Percentiles rank a stretch among this genome's conserved stretches.
phyloP scores from a whole-genome alignment of 2,329 filamentous ascomycete species.

The Colletotrichum lentis region DNA sequence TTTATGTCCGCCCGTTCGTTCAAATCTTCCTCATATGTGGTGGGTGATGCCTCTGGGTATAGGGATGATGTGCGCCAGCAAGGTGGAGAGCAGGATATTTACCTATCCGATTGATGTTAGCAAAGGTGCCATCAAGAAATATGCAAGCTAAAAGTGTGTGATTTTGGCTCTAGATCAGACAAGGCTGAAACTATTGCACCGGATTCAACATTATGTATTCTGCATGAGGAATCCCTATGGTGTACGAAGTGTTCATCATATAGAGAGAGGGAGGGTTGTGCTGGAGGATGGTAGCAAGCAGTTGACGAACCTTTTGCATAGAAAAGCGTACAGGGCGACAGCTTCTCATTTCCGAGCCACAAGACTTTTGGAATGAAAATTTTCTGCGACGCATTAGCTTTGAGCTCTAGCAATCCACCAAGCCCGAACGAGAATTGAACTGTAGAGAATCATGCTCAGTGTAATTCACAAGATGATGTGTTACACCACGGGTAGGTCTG shows the following conservation, averaged over 20 bases:
- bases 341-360: conserved; percentile 57
- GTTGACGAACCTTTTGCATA: conserved; percentile 26
- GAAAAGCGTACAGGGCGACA: conserved; percentile 39
- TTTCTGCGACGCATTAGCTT: conserved; percentile 29
- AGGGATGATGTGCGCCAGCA: conserved; percentile 36
- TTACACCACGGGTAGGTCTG: conserved; percentile 67
- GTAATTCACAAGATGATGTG: conserved; percentile 60
- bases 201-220: conserved; percentile 71
- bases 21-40: conserved; percentile 67
- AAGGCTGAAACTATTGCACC: conserved; percentile 73
- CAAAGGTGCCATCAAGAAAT: conserved; percentile 39
- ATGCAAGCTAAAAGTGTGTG: conserved; percentile 40
- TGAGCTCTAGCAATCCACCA: background rate
- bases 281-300: background rate
- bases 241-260: conserved; percentile 69
- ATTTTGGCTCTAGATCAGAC: conserved; percentile 62
- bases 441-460: conserved; percentile 58
- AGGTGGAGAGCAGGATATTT: conserved; percentile 40
- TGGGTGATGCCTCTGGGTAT: conserved; percentile 35
- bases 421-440: background rate
- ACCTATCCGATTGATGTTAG: conserved; percentile 57
- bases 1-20: conserved; percentile 77
- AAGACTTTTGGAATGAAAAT: background rate
- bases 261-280: conserved; percentile 41
- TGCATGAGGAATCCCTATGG: conserved; percentile 74